Evolutionary conservation across 768 basidiomycete genomes (phyloP).

Genomic region (Leccinum imitatum): DNA sequence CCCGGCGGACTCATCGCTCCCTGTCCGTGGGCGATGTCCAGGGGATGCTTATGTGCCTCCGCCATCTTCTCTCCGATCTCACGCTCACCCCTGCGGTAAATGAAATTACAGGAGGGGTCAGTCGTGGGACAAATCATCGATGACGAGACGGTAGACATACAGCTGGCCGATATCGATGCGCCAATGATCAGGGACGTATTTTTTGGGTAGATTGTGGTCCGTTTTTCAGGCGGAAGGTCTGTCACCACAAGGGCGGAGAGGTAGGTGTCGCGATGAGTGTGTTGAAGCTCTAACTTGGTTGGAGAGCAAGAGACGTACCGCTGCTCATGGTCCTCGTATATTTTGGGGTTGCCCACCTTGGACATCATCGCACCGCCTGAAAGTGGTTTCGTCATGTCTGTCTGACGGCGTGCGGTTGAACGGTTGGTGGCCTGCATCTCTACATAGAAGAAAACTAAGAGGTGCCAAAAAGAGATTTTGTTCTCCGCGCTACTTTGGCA

Average conservation of each 20-base stretch:
- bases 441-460: slow-evolving; percentile 23
- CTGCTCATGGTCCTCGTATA: slow-evolving; percentile 49
- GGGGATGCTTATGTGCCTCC: slow-evolving; percentile 32
- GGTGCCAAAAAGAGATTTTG: slow-evolving; percentile 21
- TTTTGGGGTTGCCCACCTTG: slow-evolving; percentile 47
- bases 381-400: slow-evolving; percentile 18
- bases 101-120: neutral
- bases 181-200: slow-evolving; percentile 34
- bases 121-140: neutral
- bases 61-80: slow-evolving; percentile 39
- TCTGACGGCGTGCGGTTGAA: neutral
- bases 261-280: neutral
- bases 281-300: neutral
- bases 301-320: slow-evolving; percentile 33
- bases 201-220: slow-evolving; percentile 24
- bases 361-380: slow-evolving; percentile 47
- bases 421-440: slow-evolving; percentile 21
- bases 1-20: slow-evolving; percentile 31
- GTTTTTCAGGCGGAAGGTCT: slow-evolving; percentile 23
- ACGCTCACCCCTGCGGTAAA: slow-evolving; percentile 40
- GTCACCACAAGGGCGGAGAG: neutral
- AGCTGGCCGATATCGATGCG: slow-evolving; percentile 37
- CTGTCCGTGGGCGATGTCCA: slow-evolving; percentile 24
- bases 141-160: slow-evolving; percentile 4
- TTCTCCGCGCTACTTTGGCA: slow-evolving; percentile 37